Evolutionary conservation across 169 alveolate genomes (phyloP), one percentile per base, ranked within the genome.

Genomic region (Plasmodium chabaudi): DNA sequence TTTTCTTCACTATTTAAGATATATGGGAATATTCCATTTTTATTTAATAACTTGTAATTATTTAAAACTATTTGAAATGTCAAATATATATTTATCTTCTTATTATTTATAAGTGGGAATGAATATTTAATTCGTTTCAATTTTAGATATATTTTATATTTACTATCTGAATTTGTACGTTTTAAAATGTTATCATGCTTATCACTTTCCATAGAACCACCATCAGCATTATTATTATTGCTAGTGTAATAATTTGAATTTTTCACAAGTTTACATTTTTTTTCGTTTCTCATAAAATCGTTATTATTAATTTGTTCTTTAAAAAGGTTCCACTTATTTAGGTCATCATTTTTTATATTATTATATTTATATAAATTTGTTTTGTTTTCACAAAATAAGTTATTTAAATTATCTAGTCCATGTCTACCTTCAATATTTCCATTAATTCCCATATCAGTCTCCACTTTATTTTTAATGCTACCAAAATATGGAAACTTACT

Each of bases 141-240:
- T 60, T 82, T 82, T 13, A 82, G 67, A 60, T 53, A 82, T 9
- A 82, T 70, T 15, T 61, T 19, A n/a, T 82, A 82, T n/a, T 70
- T 68, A 51, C 19, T 19, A 27, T 46, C 21, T 53, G n/a, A n/a
- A 0, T 61, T 1, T 19, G 25, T 9, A 27, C 47, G 2, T 10
- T 17, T 46, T 5, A 19, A 15, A 15, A 68, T 0, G 6, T 4
- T 13, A n/a, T 3, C n/a, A 17, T 15, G 46, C 0, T 27, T 23
- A 13, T 55, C 39, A 27, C 2, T 21, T 21, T 21, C 1, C 25
- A 21, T 0, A 21, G 25, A 21, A 21, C 1, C 25, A 21, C 1
- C 25, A 21, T 21, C 25, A 21, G 0, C 4, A 27, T 27, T 27
- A 27, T 27, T 3, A 27, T 27, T 3, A 27, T 27, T 27, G 5